These are phyloP conservation scores for Auricularia cornea DNA, from an alignment of 768 basidiomycete species.

Conservation along the genomic window DNA sequence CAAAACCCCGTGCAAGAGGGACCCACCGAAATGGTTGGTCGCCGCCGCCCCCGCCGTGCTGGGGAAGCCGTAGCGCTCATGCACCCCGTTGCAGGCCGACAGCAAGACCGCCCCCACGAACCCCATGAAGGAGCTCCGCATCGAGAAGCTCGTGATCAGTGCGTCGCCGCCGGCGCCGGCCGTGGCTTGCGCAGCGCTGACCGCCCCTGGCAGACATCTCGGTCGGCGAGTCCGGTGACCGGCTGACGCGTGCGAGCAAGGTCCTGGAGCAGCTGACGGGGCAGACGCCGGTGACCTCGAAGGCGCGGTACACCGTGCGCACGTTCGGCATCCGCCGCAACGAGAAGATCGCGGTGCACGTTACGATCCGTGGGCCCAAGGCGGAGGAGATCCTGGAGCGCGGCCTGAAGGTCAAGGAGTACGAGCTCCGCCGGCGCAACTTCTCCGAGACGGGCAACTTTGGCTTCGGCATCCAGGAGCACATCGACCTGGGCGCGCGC, in stretches of 20 bases:
- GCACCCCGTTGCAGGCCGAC: slow-evolving; percentile 51
- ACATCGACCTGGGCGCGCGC: slow-evolving; percentile 97
- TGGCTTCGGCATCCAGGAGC: slow-evolving; percentile 98
- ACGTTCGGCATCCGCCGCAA: slow-evolving; percentile 99
- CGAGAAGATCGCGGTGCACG: slow-evolving; percentile 99
- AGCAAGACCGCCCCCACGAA: slow-evolving; percentile 83
- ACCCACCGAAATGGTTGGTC: neutral
- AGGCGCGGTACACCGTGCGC: slow-evolving; percentile 99
- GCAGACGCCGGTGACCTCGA: slow-evolving; percentile 98
- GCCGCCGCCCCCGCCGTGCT: neutral
- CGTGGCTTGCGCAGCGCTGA: slow-evolving; percentile 6
- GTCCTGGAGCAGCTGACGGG: slow-evolving; percentile 99
- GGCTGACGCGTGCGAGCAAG: slow-evolving; percentile 97
- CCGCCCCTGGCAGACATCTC: slow-evolving; percentile 71
- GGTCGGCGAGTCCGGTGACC: slow-evolving; percentile 99
- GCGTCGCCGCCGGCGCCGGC: slow-evolving; percentile 32
- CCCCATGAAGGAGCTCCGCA: slow-evolving; percentile 92
- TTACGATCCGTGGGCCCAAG: slow-evolving; percentile 98
- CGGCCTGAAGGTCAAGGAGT: slow-evolving; percentile 99
- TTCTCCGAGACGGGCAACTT: slow-evolving; percentile 99
- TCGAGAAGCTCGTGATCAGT: slow-evolving; percentile 99
- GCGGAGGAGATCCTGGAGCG: slow-evolving; percentile 99
- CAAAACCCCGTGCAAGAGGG: neutral
- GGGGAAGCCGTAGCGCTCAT: neutral
- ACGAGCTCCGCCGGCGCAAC: slow-evolving; percentile 94